Conservation (phyloP, 108 stramenopile species). For the Cyclotella sp. region DNA sequence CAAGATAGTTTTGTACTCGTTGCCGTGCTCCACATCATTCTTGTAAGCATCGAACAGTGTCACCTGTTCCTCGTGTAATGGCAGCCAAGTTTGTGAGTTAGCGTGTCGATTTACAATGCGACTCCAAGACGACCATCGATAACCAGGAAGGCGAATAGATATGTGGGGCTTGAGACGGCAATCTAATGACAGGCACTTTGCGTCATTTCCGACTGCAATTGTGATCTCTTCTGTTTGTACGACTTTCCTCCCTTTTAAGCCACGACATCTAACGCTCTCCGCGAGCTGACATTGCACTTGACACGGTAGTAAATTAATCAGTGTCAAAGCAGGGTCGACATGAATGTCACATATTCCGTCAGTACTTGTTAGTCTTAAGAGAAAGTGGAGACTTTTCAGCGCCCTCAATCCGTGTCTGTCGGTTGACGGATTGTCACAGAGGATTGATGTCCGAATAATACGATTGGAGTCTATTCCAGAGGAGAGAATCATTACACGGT, state of each 20-base stretch:
- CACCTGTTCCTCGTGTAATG: slow-evolving; percentile 63
- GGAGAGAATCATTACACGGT: slow-evolving; percentile 73
- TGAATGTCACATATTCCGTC: slow-evolving; percentile 59
- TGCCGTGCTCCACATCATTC: slow-evolving; percentile 57
- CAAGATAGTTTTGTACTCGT: slow-evolving; percentile 69
- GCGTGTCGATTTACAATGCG: slow-evolving; percentile 72
- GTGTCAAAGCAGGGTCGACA: slow-evolving; percentile 64
- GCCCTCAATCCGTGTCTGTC: slow-evolving; percentile 48
- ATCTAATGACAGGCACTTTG: slow-evolving; percentile 67
- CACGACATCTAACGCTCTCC: slow-evolving; percentile 53
- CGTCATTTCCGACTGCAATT: slow-evolving; percentile 64
- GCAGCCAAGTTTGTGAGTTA: slow-evolving; percentile 68
- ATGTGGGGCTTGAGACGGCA: slow-evolving; percentile 73
- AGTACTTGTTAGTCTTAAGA: slow-evolving; percentile 53
- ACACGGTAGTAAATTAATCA: slow-evolving; percentile 82
- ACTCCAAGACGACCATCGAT: slow-evolving; percentile 75
- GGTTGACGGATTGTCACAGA: slow-evolving; percentile 24
- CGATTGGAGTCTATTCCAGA: slow-evolving; percentile 62
- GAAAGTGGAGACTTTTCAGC: slow-evolving; percentile 60
- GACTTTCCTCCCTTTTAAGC: slow-evolving; percentile 42
- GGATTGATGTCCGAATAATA: slow-evolving; percentile 58
- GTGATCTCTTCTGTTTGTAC: slow-evolving; percentile 39
- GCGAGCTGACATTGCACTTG: slow-evolving; percentile 76
- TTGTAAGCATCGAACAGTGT: slow-evolving; percentile 54
- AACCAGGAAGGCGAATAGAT: slow-evolving; percentile 78